phyloP scores from a whole-genome alignment of 345 rosid species.

The Boechera divaricarpa region DNA sequence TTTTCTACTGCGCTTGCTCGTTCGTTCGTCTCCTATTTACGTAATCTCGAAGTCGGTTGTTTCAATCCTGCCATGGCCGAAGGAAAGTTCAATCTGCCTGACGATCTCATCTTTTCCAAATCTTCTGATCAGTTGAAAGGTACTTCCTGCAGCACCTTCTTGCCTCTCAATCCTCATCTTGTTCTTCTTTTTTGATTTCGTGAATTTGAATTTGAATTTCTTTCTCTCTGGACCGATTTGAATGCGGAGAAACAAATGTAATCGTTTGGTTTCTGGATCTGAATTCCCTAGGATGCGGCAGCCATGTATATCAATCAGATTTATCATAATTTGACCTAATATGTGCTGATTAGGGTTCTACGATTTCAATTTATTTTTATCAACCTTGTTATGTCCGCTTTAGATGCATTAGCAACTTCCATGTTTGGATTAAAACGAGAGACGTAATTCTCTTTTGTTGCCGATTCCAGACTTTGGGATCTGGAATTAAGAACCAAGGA shows the following conservation, averaged over 20 bases:
- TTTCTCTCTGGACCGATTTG: no score
- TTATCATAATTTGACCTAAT: constrained; percentile 10
- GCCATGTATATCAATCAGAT: not conserved
- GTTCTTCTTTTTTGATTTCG: not conserved
- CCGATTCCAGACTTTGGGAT: not conserved
- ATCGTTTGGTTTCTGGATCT: constrained; percentile 34
- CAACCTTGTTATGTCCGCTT: not conserved
- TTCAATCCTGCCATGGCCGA: constrained; percentile 60
- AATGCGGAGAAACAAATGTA: not conserved
- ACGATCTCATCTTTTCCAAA: constrained; percentile 72
- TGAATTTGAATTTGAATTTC: not conserved
- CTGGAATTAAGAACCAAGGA: not conserved
- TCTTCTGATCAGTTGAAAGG: constrained; percentile 71
- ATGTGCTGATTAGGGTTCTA: constrained; percentile 27
- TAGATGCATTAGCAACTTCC: constrained; percentile 1
- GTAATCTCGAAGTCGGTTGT: constrained; percentile 21
- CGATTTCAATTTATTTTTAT: not conserved
- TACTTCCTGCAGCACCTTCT: constrained; percentile 23
- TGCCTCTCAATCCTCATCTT: not conserved
- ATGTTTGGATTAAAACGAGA: not conserved
- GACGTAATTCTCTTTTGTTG: not conserved
- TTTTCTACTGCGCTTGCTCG: not conserved
- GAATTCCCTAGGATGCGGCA: constrained; percentile 20
- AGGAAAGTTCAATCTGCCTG: constrained; percentile 82
- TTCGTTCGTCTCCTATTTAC: not conserved